Evolutionary conservation across 805 yeast genomes (phyloP), one percentile per base, ranked within the genome.

Genomic region (Hanseniaspora singularis): DNA sequence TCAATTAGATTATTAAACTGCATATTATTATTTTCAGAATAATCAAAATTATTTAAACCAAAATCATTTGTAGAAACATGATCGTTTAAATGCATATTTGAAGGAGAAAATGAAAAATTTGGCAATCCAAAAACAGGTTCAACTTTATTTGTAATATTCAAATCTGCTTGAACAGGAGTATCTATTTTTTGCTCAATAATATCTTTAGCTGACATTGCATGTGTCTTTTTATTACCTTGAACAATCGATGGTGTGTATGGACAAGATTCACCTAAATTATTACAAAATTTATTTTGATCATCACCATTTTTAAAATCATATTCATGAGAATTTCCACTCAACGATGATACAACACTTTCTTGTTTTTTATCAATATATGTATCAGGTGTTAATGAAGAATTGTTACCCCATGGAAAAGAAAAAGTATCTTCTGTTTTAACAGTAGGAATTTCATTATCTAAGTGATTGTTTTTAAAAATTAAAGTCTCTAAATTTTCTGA

Each of bases 251-350:
- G 49, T 15, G 40, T 28, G 26, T 46, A 46, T 2, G 40, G 44
- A 22, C 49, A 46, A 2, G 49, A 44, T 15, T 46, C 15, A 9
- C 49, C 34, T 12, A 46, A 19, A 20, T 33, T 33, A 11, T 28
- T 15, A 14, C 49, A 46, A 22, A 46, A 46, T 15, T 26, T 27
- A 14, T 46, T 38, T 33, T 46, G 44, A 12, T 46, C 40, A 14
- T 30, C 23, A 12, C 39, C 30, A 1, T 33, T 24, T 2, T 27
- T 26, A 26, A 45, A 45, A n/a, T 38, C 28, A 16, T 32, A 45
- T 34, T 41, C 46, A 11, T 20, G 30, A 26, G 28, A 26, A 11
- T 26, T 26, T 6, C 37, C 16, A 8, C 4, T 26, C 33, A 9
- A n/a, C 28, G 11, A 3, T 20, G 19, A 26, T 7, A 14, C 26